phyloP scores from a whole-genome alignment of 805 yeast species.

The Nakazawaea anatomiae region DNA sequence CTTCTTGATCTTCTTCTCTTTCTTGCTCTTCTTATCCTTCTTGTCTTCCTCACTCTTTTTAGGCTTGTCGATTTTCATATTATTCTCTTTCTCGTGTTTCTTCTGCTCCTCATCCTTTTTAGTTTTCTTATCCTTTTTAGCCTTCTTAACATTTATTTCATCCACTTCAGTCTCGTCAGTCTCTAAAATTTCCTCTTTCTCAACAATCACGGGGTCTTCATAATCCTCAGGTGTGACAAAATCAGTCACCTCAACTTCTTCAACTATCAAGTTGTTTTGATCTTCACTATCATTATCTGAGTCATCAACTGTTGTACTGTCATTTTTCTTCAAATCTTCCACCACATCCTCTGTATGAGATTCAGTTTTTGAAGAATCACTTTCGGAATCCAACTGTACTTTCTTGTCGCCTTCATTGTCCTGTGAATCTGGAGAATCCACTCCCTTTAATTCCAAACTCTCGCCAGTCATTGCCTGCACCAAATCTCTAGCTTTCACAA shows the following conservation, averaged over 20 bases:
- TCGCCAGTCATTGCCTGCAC: constrained; percentile 30
- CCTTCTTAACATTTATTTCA: constrained; percentile 14
- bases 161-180: constrained; percentile 2
- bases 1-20: constrained; percentile 9
- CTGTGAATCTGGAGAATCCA: background rate
- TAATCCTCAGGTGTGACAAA: constrained; percentile 24
- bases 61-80: background rate
- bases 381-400: too few species aligned
- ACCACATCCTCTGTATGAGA: too few species aligned
- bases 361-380: too few species aligned
- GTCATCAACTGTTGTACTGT: background rate
- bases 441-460: constrained; percentile 27
- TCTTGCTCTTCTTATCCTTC: constrained; percentile 5
- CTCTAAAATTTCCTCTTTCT: constrained; percentile 3
- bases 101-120: constrained; percentile 12
- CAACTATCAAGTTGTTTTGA: constrained; percentile 28
- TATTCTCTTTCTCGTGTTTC: constrained; percentile 1
- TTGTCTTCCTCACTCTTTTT: constrained; percentile 2
- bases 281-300: background rate
- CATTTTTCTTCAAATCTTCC: constrained; percentile 9
- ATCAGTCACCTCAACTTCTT: constrained; percentile 36
- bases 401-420: too few species aligned
- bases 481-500: constrained; percentile 33
- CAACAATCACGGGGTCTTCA: constrained; percentile 11
- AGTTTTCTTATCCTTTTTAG: constrained; percentile 13